Evolutionary conservation across 2,329 filamentous ascomycete species (phyloP).

Genomic region (Colletotrichum melonis): DNA sequence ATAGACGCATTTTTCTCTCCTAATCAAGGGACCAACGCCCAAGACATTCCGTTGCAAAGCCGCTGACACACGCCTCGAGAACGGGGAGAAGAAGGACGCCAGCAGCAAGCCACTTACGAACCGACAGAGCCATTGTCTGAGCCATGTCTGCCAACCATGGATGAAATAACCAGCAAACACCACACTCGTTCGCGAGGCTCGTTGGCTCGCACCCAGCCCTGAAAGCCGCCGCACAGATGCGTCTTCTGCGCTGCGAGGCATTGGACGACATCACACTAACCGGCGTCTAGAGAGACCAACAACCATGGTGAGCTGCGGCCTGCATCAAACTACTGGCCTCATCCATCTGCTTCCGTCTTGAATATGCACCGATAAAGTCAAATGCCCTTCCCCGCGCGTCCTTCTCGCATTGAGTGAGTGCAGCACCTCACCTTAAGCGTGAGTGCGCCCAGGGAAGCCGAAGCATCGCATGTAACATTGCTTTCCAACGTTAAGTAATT

Average conservation of each 20-base stretch:
- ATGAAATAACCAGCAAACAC: not conserved
- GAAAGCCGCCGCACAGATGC: slow-evolving; percentile 6
- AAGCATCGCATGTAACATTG: not conserved
- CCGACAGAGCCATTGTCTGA: not conserved
- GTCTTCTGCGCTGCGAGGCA: not conserved
- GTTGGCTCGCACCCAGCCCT: not conserved
- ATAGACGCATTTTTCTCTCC: no score
- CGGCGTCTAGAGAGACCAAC: not conserved
- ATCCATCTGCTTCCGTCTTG: not conserved
- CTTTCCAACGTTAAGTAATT: not conserved
- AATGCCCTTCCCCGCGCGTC: not conserved
- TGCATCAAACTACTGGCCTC: not conserved
- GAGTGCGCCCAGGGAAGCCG: no score
- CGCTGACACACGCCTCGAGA: not conserved
- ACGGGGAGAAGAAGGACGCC: not conserved
- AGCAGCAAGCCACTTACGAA: not conserved
- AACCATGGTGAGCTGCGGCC: not conserved
- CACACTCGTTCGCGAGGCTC: not conserved
- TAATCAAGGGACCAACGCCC: not conserved
- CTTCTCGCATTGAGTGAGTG: not conserved
- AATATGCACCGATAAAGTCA: not conserved
- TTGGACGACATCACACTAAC: slow-evolving; percentile 6
- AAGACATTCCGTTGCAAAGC: not conserved
- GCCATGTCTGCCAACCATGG: not conserved
- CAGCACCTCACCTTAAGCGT: not conserved